Evolutionary conservation across 257 asterid species (phyloP).

Genomic region (Prunella vulgaris): DNA sequence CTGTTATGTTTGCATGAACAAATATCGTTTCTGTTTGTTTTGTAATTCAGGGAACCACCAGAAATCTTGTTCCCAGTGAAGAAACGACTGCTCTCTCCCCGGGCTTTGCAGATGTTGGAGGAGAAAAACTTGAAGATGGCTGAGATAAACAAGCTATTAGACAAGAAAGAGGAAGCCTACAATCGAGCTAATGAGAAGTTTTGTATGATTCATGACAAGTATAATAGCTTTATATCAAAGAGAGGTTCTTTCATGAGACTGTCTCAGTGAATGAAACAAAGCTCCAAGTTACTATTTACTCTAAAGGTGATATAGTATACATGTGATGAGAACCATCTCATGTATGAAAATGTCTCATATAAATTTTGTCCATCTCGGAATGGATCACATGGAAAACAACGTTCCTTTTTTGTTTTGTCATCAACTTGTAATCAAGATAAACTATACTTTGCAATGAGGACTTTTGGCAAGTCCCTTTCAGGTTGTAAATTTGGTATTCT

Average conservation of each 20-base stretch:
- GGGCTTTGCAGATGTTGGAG: neutral
- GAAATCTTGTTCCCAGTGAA: slow-evolving; percentile 44
- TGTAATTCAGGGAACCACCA: slow-evolving; percentile 36
- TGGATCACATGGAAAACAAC: neutral
- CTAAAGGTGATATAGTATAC: no score
- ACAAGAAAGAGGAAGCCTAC: neutral
- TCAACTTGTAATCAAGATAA: neutral
- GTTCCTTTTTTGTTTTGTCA: neutral
- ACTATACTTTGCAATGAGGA: neutral
- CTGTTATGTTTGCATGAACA: neutral
- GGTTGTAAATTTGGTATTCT: neutral
- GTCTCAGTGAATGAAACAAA: no score
- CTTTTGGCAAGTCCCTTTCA: neutral
- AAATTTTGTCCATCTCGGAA: neutral
- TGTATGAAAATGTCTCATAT: no score
- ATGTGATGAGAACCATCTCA: no score
- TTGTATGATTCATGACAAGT: neutral
- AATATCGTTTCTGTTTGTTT: neutral
- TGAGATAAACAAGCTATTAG: neutral
- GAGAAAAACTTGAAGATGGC: slow-evolving; percentile 6
- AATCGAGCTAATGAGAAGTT: neutral
- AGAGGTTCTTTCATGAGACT: no score
- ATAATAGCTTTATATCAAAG: neutral
- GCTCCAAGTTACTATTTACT: no score
- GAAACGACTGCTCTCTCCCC: neutral